Conservation (phyloP, 257 asterid species). For the Paraleonurus japonicus region DNA sequence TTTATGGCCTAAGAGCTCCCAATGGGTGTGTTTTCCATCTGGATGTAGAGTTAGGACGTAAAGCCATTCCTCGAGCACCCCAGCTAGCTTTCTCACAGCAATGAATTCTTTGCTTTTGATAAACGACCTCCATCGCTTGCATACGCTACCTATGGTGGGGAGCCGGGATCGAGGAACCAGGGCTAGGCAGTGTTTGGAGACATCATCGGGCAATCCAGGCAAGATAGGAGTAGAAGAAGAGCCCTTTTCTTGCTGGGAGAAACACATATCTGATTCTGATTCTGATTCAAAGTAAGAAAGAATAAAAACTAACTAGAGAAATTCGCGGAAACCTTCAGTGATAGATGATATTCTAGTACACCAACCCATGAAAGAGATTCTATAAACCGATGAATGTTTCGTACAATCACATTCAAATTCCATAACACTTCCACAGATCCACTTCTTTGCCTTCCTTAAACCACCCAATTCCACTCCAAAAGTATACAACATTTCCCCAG, state of each 20-base stretch:
- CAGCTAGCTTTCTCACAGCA: conserved; percentile 66
- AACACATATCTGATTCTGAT: conserved; percentile 43
- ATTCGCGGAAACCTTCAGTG: conserved; percentile 55
- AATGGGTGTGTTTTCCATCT: conserved; percentile 61
- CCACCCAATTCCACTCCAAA: conserved; percentile 18
- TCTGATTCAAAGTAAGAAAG: conserved; percentile 5
- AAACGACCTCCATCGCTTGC: conserved; percentile 74
- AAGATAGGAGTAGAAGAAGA: conserved; percentile 42
- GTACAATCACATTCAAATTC: conserved; percentile 54
- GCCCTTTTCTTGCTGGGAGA: conserved; percentile 33
- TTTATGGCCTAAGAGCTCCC: conserved; percentile 68
- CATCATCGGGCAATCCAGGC: conserved; percentile 88
- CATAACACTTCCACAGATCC: conserved; percentile 46
- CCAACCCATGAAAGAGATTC: conserved; percentile 57
- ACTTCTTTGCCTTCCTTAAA: conserved; percentile 25
- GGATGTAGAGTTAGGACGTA: conserved; percentile 57
- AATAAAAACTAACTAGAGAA: conserved; percentile 34
- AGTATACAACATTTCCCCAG: conserved; percentile 35
- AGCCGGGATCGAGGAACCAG: conserved; percentile 69
- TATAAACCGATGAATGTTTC: conserved; percentile 40
- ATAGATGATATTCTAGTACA: conserved; percentile 55
- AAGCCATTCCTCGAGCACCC: conserved; percentile 84
- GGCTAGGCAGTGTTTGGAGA: conserved; percentile 72
- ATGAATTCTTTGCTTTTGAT: conserved; percentile 67
- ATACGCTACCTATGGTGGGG: conserved; percentile 73